phyloP scores from a whole-genome alignment of 2,329 filamentous ascomycete species.

The Claviceps sp. region DNA sequence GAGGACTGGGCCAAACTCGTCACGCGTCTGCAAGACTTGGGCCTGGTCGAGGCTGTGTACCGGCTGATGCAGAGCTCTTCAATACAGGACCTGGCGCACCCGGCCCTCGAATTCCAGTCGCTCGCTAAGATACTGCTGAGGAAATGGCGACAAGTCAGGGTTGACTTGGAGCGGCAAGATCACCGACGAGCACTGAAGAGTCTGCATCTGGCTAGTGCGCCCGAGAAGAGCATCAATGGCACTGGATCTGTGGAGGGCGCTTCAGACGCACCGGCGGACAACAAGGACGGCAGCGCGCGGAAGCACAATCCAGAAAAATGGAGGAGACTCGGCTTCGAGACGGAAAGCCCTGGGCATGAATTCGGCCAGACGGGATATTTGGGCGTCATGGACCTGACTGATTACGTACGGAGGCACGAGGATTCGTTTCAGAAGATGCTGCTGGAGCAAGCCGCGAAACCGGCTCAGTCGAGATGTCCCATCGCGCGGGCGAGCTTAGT shows the following conservation, averaged over 20 bases:
- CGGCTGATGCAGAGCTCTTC: slow-evolving; percentile 88
- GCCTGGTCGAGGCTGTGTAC: slow-evolving; percentile 84
- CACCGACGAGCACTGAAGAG: slow-evolving; percentile 79
- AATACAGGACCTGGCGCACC: slow-evolving; percentile 78
- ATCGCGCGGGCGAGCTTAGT: slow-evolving; percentile 76
- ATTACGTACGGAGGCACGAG: slow-evolving; percentile 85
- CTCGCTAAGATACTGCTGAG: slow-evolving; percentile 76
- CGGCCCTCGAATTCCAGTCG: slow-evolving; percentile 83
- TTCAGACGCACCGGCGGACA: slow-evolving; percentile 17
- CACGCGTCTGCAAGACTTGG: slow-evolving; percentile 82
- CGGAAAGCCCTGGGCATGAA: slow-evolving; percentile 74
- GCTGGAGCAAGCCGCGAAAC: slow-evolving; percentile 71
- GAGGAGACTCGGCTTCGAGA: slow-evolving; percentile 81
- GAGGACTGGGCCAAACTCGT: slow-evolving; percentile 94
- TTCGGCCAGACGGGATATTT: slow-evolving; percentile 79
- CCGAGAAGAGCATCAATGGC: slow-evolving; percentile 36
- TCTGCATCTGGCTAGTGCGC: slow-evolving; percentile 69
- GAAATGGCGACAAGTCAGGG: slow-evolving; percentile 75
- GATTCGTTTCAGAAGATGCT: slow-evolving; percentile 86
- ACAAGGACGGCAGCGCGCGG: slow-evolving; percentile 42
- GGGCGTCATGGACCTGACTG: slow-evolving; percentile 93
- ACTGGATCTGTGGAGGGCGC: slow-evolving; percentile 24
- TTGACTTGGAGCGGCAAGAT: slow-evolving; percentile 78
- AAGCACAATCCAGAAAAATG: slow-evolving; percentile 84
- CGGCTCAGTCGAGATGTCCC: slow-evolving; percentile 63